Evolutionary conservation across 2,329 filamentous ascomycete genomes (phyloP).

Genomic region (Aspergillus alliaceus): DNA sequence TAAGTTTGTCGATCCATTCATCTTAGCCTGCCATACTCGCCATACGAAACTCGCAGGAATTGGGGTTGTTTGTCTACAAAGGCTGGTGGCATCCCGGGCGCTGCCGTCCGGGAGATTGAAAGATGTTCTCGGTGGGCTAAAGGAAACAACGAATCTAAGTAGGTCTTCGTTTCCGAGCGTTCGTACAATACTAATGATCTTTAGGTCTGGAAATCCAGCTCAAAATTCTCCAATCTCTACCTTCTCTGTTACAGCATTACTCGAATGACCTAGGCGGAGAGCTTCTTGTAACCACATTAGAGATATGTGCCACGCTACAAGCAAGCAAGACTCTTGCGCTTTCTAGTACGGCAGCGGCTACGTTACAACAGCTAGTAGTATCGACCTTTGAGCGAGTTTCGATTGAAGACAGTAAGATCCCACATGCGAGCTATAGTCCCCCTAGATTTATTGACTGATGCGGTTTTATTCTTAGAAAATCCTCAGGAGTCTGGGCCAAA

Average conservation of each 20-base stretch:
- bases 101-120: slow-evolving; percentile 76
- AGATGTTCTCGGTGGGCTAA: slow-evolving; percentile 84
- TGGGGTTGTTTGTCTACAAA: slow-evolving; percentile 83
- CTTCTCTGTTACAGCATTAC: slow-evolving; percentile 88
- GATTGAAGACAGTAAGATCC: slow-evolving; percentile 69
- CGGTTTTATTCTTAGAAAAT: slow-evolving; percentile 19
- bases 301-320: slow-evolving; percentile 89
- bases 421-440: background rate
- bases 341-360: slow-evolving; percentile 94
- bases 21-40: slow-evolving; percentile 86
- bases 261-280: slow-evolving; percentile 76
- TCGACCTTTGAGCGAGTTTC: slow-evolving; percentile 91
- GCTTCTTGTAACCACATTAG: slow-evolving; percentile 76
- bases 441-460: slow-evolving; percentile 6
- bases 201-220: slow-evolving; percentile 81
- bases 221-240: slow-evolving; percentile 90
- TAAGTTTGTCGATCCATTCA: slow-evolving; percentile 88
- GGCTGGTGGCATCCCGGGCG: slow-evolving; percentile 78
- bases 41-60: slow-evolving; percentile 89
- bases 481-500: slow-evolving; percentile 55
- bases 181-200: slow-evolving; percentile 20
- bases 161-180: slow-evolving; percentile 31
- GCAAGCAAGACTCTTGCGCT: slow-evolving; percentile 90
- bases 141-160: slow-evolving; percentile 74
- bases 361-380: slow-evolving; percentile 88